phyloP scores from a whole-genome alignment of 2,329 filamentous ascomycete species.

The Blastomyces emzantsi region DNA sequence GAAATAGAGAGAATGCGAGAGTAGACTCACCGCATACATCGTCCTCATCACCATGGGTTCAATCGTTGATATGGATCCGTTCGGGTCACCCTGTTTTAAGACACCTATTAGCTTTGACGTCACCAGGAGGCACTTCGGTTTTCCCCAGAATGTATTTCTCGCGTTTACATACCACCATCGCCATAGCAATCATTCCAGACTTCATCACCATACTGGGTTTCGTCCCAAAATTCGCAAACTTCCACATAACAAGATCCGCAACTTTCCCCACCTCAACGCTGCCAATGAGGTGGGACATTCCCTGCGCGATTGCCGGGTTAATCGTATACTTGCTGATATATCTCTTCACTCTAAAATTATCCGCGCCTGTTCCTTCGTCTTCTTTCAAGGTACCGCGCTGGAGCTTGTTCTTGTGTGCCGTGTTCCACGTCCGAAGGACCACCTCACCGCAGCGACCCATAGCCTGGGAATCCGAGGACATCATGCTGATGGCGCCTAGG shows the following conservation, averaged over 20 bases:
- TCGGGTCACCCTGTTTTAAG: conserved; percentile 58
- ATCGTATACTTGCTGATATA: conserved; percentile 96
- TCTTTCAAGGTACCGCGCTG: conserved; percentile 69
- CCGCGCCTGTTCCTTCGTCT: conserved; percentile 68
- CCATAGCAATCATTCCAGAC: conserved; percentile 73
- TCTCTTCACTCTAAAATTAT: conserved; percentile 86
- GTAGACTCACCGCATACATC: conserved; percentile 59
- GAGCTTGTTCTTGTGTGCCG: conserved; percentile 90
- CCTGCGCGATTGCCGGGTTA: conserved; percentile 85
- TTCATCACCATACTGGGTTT: conserved; percentile 79
- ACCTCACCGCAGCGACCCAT: conserved; percentile 97
- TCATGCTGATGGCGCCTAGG: conserved; percentile 92
- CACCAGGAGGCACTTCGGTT: background rate
- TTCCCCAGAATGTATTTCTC: background rate
- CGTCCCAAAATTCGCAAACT: conserved; percentile 72
- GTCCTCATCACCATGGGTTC: conserved; percentile 75
- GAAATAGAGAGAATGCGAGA: background rate
- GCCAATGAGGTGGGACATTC: conserved; percentile 78
- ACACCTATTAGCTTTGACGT: background rate
- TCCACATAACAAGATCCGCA: conserved; percentile 84
- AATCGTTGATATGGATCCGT: conserved; percentile 77
- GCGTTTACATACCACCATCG: conserved; percentile 61
- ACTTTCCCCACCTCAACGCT: conserved; percentile 83
- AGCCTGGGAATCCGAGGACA: conserved; percentile 89
- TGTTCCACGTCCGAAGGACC: conserved; percentile 89